Evolutionary conservation across 306 rosid species (phyloP), one percentile per base, ranked within the genome.

Genomic region (Nissolia schottii): DNA sequence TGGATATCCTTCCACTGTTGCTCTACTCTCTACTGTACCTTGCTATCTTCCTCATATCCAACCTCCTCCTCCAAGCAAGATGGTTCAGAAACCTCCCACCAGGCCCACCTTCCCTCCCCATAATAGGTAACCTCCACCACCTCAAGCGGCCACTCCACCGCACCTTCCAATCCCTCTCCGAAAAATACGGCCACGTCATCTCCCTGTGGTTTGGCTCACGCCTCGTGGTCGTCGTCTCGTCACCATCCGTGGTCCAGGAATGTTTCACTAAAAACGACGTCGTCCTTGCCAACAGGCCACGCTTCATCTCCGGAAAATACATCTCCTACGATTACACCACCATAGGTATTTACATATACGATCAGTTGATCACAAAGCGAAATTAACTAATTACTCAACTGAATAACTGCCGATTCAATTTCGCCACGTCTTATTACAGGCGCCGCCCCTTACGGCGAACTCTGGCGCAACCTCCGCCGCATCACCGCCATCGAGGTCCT

Each of bases 401-500:
- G n/a, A n/a, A n/a, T n/a, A n/a, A n/a, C n/a, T n/a, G n/a, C n/a
- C n/a, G n/a, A n/a, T n/a, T n/a, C n/a, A n/a, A n/a, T n/a, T n/a
- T n/a, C n/a, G n/a, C n/a, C n/a, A n/a, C n/a, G n/a, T n/a, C n/a
- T n/a, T n/a, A n/a, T n/a, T n/a, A n/a, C n/a, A n/a, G n/a, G n/a
- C n/a, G n/a, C n/a, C n/a, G 0, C 96, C 10, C 63, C 88, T 4
- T 81, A 87, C 43, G 88, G 90, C 0, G 86, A 87, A 16, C 92
- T 85, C 45, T 89, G 96, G 96, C 90, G 87, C 28, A 87, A 83
- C 72, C 83, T 89, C 7, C 96, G 90, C 23, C 90, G 90, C 34
- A 81, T 89, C 13, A 48, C 75, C 5, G 4, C 83, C 8, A 38
- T 67, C 0, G 90, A 89, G 13, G 60, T 89, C 25, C 85, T 84